These are phyloP conservation scores for Huntiella moniliformis DNA, from an alignment of 2,329 filamentous ascomycete species.

Conservation along the genomic window DNA sequence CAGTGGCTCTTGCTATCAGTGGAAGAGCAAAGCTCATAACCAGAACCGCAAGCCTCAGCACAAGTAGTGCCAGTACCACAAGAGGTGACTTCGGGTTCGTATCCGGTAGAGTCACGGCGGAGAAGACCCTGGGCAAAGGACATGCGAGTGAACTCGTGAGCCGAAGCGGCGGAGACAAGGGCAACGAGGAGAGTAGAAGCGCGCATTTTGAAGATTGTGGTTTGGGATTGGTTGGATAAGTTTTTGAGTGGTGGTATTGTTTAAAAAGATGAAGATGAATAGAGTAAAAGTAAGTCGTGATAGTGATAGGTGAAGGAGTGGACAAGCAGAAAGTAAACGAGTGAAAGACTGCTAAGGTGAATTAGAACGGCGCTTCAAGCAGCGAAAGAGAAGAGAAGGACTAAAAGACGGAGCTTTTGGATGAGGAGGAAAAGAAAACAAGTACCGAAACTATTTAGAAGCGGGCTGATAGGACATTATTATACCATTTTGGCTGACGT, in stretches of 20 bases:
- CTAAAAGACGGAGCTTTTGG: conserved; percentile 2
- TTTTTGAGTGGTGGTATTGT: not conserved
- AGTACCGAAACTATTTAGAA: not conserved
- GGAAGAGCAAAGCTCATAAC: conserved; percentile 30
- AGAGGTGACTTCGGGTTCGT: conserved; percentile 27
- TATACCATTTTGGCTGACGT: too few relatives aligned
- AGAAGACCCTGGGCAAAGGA: conserved; percentile 23
- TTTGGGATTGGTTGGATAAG: not conserved
- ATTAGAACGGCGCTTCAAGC: not conserved
- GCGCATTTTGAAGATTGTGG: conserved; percentile 15
- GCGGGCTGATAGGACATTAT: not conserved
- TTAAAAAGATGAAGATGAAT: conserved; percentile 3
- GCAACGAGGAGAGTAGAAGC: conserved; percentile 21
- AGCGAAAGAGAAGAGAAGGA: not conserved
- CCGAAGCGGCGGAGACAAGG: conserved; percentile 18
- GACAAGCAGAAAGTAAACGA: conserved; percentile 2
- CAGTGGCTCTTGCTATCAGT: conserved; percentile 34
- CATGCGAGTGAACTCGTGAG: conserved; percentile 18
- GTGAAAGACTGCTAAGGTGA: conserved; percentile 5
- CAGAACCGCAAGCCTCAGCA: conserved; percentile 34
- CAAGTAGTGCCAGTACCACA: conserved; percentile 34
- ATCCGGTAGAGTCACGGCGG: conserved; percentile 26
- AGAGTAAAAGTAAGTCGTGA: not conserved
- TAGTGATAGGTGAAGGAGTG: not conserved
- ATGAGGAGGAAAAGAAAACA: conserved; percentile 1